Evolutionary conservation across 2,329 filamentous ascomycete genomes (phyloP).

Genomic region (Dichotomopilus funicola): DNA sequence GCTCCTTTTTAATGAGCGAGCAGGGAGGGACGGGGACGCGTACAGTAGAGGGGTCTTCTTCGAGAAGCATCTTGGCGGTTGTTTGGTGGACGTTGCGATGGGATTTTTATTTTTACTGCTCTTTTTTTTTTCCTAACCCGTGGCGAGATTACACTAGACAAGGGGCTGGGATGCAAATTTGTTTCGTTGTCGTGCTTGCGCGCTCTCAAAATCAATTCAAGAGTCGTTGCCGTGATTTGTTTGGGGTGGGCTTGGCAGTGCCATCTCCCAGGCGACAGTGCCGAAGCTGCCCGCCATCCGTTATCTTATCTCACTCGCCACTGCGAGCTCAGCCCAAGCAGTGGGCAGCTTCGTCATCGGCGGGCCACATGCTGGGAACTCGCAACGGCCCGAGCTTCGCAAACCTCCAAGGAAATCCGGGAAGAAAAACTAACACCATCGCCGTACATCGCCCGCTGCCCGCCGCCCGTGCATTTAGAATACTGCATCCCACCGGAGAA

Average conservation of each 20-base stretch:
- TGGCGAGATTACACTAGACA: not conserved
- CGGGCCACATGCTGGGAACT: slow-evolving; percentile 14
- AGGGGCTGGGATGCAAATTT: not conserved
- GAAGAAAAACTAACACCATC: not conserved
- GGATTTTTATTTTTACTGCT: not conserved
- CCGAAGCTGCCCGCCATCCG: not conserved
- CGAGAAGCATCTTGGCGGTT: slow-evolving; percentile 71
- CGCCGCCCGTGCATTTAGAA: not conserved
- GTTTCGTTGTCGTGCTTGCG: not conserved
- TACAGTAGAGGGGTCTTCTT: slow-evolving; percentile 86
- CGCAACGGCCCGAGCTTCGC: slow-evolving; percentile 19
- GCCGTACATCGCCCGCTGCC: not conserved
- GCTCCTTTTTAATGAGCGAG: not conserved
- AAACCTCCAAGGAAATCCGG: not conserved
- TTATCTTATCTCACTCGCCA: slow-evolving; percentile 26
- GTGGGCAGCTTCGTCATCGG: slow-evolving; percentile 22
- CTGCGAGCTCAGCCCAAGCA: not conserved
- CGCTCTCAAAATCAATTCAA: not conserved
- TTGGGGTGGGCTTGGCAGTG: slow-evolving; percentile 4
- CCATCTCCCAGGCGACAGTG: slow-evolving; percentile 22
- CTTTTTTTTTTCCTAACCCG: not conserved
- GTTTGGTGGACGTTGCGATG: not conserved
- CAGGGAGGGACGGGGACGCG: slow-evolving; percentile 22
- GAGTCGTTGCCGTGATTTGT: slow-evolving; percentile 8
- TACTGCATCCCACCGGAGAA: too few species aligned